Percentiles rank a stretch among this genome's conserved stretches.
These are phyloP conservation scores for Arthrobotrys pseudoclavata DNA, from an alignment of 2,329 filamentous ascomycete species.

Conservation along the genomic window DNA sequence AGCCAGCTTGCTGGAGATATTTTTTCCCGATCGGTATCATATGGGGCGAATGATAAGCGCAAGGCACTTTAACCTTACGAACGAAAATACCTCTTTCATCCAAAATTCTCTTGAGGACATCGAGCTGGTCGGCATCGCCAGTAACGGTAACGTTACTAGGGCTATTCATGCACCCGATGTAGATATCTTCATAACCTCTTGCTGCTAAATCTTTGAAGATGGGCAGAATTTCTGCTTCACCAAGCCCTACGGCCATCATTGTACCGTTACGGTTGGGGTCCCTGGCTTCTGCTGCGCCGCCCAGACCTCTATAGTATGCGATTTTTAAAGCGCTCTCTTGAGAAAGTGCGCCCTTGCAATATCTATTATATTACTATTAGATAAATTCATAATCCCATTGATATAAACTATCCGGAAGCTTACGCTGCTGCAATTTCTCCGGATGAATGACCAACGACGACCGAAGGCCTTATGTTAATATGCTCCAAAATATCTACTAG, in stretches of 20 bases:
- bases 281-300: slow-evolving; percentile 29
- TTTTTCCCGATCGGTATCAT: slow-evolving; percentile 66
- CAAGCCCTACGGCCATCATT: slow-evolving; percentile 67
- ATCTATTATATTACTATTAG: slow-evolving; percentile 6
- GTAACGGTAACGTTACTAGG: slow-evolving; percentile 64
- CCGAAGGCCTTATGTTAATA: slow-evolving; percentile 64
- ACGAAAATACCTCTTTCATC: slow-evolving; percentile 60
- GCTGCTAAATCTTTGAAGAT: neutral
- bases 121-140: slow-evolving; percentile 63
- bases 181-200: slow-evolving; percentile 27
- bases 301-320: slow-evolving; percentile 40
- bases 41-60: slow-evolving; percentile 68
- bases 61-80: slow-evolving; percentile 66
- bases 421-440: slow-evolving; percentile 70
- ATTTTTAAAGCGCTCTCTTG: slow-evolving; percentile 39
- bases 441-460: slow-evolving; percentile 68
- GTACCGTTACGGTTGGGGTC: slow-evolving; percentile 61
- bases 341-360: slow-evolving; percentile 46
- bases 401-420: slow-evolving; percentile 59
- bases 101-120: slow-evolving; percentile 53
- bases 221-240: slow-evolving; percentile 63
- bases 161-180: slow-evolving; percentile 63
- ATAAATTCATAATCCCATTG: neutral
- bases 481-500: slow-evolving; percentile 67
- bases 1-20: slow-evolving; percentile 62